These are phyloP conservation scores for Candida rishiriensis DNA, from an alignment of 805 yeast genomes.

Conservation along the genomic window DNA sequence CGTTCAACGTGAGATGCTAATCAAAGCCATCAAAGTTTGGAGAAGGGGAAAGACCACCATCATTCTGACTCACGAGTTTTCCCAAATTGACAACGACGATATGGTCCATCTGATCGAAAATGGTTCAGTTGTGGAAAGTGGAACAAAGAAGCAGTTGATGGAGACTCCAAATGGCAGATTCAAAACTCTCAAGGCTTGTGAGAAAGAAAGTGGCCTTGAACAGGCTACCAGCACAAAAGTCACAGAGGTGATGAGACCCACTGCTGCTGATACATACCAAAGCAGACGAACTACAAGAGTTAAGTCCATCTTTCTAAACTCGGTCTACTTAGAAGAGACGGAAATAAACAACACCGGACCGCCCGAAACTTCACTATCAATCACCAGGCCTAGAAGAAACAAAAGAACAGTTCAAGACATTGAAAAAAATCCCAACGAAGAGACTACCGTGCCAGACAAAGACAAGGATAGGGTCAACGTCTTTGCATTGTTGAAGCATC, in stretches of 20 bases:
- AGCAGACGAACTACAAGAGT: background rate
- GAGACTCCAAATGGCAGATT: slow-evolving; percentile 3
- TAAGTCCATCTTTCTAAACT: background rate
- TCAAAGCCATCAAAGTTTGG: slow-evolving; percentile 51
- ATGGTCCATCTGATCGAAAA: slow-evolving; percentile 52
- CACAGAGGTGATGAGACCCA: background rate
- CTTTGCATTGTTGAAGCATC: slow-evolving; percentile 25
- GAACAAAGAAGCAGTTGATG: slow-evolving; percentile 33
- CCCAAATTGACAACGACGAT: slow-evolving; percentile 54
- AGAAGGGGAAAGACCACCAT: slow-evolving; percentile 72
- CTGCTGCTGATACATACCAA: background rate
- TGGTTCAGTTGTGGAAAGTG: slow-evolving; percentile 51
- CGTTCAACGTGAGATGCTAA: slow-evolving; percentile 38
- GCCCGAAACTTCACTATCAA: background rate
- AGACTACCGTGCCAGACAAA: slow-evolving; percentile 7
- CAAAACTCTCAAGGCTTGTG: slow-evolving; percentile 1
- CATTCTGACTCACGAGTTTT: slow-evolving; percentile 72
- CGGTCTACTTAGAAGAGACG: background rate
- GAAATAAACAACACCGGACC: background rate
- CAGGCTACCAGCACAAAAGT: background rate
- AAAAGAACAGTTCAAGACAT: slow-evolving; percentile 1
- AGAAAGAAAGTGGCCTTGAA: background rate
- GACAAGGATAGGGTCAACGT: slow-evolving; percentile 23
- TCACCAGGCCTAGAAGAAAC: background rate
- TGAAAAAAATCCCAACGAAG: slow-evolving; percentile 10